phyloP scores from a whole-genome alignment of 2,329 filamentous ascomycete species.

The Cytospora mali region DNA sequence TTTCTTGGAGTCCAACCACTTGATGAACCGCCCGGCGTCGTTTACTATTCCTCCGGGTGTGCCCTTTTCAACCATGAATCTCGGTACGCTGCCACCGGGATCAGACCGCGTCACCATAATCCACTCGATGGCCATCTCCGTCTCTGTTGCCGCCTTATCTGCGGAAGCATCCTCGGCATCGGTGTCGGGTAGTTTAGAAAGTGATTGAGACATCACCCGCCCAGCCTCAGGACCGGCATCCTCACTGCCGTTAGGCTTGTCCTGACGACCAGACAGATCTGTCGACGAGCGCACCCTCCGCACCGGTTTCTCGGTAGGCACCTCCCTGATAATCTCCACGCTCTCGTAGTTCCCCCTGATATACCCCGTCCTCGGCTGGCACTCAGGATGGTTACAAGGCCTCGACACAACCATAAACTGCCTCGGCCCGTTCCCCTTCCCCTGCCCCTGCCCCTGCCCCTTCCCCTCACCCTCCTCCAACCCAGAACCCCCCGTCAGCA shows the following conservation, averaged over 20 bases:
- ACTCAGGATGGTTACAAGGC: conserved; percentile 76
- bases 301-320: conserved; percentile 58
- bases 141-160: conserved; percentile 31
- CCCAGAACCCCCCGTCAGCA: conserved; percentile 55
- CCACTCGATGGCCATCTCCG: conserved; percentile 71
- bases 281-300: conserved; percentile 49
- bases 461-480: conserved; percentile 29
- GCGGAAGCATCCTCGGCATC: conserved; percentile 15
- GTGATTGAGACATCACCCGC: conserved; percentile 2
- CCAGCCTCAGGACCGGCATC: conserved; percentile 44
- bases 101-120: conserved; percentile 91
- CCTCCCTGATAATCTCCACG: conserved; percentile 86
- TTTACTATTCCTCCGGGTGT: conserved; percentile 79
- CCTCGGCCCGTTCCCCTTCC: conserved; percentile 55
- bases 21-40: conserved; percentile 79
- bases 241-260: conserved; percentile 28
- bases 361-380: conserved; percentile 69
- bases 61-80: conserved; percentile 88
- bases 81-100: conserved; percentile 83
- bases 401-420: conserved; percentile 88
- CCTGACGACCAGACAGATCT: conserved; percentile 37
- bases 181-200: conserved; percentile 19
- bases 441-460: no score
- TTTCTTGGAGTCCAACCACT: conserved; percentile 63
- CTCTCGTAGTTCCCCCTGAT: conserved; percentile 89